A percentile compares a stretch with the other conserved stretches of the same genome.
Conservation (phyloP, 2,329 filamentous ascomycete genomes). For the Talaromyces sp. region DNA sequence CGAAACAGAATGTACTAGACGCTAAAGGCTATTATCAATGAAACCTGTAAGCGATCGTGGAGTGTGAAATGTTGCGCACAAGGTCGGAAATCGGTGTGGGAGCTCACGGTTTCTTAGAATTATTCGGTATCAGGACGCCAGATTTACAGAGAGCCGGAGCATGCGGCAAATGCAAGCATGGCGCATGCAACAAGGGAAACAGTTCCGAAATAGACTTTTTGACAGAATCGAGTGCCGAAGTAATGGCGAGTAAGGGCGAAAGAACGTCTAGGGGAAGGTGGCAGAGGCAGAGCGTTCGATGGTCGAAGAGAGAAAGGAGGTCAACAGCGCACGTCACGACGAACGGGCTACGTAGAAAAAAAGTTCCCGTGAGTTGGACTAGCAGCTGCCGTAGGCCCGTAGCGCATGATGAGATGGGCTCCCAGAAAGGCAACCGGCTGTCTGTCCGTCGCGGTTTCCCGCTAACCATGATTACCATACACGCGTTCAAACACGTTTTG, state of each 20-base stretch:
- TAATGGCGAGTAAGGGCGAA: conserved; percentile 16
- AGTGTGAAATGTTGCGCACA: not conserved
- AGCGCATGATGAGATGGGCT: not conserved
- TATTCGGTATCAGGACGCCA: conserved; percentile 7
- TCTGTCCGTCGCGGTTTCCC: not conserved
- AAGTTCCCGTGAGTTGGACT: conserved; percentile 3
- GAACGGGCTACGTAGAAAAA: conserved; percentile 4
- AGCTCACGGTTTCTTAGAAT: not conserved
- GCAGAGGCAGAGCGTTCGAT: conserved; percentile 14
- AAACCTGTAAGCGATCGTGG: not conserved
- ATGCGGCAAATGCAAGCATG: conserved; percentile 30
- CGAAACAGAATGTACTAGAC: conserved; percentile 14
- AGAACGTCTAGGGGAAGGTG: conserved; percentile 11
- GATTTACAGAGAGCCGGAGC: conserved; percentile 29
- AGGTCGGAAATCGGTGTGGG: not conserved
- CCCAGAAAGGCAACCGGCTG: not conserved
- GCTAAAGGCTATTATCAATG: not conserved
- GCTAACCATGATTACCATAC: not conserved
- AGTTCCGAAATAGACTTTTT: not conserved
- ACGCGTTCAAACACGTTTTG: not conserved
- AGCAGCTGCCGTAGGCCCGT: not conserved
- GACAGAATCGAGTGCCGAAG: not conserved
- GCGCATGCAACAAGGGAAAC: conserved; percentile 23
- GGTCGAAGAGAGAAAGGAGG: conserved; percentile 15
- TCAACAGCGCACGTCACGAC: conserved; percentile 10